Evolutionary conservation across 306 rosid genomes (phyloP), one percentile per base, ranked within the genome.

Genomic region (Rubus parviflorus): DNA sequence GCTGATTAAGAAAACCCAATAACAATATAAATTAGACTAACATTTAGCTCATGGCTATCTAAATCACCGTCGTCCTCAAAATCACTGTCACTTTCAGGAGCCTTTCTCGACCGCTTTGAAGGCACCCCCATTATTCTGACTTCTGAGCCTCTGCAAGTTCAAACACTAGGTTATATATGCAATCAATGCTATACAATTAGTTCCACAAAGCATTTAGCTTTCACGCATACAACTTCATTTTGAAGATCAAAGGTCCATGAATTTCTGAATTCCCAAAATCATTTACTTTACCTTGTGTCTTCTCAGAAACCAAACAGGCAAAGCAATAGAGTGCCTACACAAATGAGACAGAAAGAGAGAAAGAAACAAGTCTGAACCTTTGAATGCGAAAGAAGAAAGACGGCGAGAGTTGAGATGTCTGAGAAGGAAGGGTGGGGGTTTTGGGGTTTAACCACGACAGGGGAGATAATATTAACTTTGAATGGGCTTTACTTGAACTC

Each of bases 61-160:
- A 77, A 42, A 63, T 62, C 77, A 6, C 10, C 77, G n/a, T 68
- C 74, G 40, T 63, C 47, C 65, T 74, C 75, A 30, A 76, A 80
- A 62, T 83, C 81, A 41, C 38, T 72, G 73, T 83, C 87, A 54
- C 67, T 83, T 20, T 80, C 79, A 15, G 19, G 57, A 5, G 72
- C 84, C 51, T 76, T 80, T 40, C 57, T 76, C 41, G 56, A 30
- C 17, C 40, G 77, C 81, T 79, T 79, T 48, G 43, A 70, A 43
- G 74, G 66, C 66, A 47, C 3, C 30, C 68, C 81, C 86, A 83
- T 80, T 57, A 4, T 66, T 13, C 51, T n/a, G 47, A 9, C 61
- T 35, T 47, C 30, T 11, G 68, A 65, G 8, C 11, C 53, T 23
- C 70, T 70, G 66, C 20, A 53, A 52, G 5, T 43, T 35, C 60